A percentile compares a stretch with the other conserved stretches of the same genome.
Evolutionary conservation across 345 rosid species (phyloP).

Genomic region (Xanthoceras sorbifolium): DNA sequence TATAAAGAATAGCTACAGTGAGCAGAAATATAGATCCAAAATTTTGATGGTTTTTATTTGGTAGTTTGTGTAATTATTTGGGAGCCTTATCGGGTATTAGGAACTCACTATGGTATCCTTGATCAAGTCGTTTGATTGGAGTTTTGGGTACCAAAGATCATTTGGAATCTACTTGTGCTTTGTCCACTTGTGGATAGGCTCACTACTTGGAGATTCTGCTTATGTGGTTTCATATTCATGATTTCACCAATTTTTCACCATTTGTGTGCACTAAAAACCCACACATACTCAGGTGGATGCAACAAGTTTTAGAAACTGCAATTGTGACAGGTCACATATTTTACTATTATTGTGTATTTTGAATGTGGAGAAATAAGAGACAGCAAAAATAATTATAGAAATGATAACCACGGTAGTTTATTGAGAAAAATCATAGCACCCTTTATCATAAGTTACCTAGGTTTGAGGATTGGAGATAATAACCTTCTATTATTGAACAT

Average conservation of each 20-base stretch:
- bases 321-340: background rate
- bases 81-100: background rate
- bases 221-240: background rate
- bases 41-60: background rate
- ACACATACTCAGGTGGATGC: background rate
- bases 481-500: background rate
- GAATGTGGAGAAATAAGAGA: background rate
- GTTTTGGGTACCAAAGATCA: background rate
- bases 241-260: background rate
- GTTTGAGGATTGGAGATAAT: background rate
- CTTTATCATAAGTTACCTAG: background rate
- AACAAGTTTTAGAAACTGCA: background rate
- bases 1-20: background rate
- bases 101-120: background rate
- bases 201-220: background rate
- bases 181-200: background rate
- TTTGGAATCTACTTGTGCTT: background rate
- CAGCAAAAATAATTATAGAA: background rate
- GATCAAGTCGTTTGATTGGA: background rate
- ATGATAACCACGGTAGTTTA: background rate
- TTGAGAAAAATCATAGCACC: background rate
- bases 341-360: conserved; percentile 9
- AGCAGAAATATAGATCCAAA: background rate
- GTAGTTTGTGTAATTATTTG: background rate
- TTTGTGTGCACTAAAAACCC: background rate